Conservation (phyloP, 2,329 filamentous ascomycete genomes). For the Ophiosphaerella korrae region DNA sequence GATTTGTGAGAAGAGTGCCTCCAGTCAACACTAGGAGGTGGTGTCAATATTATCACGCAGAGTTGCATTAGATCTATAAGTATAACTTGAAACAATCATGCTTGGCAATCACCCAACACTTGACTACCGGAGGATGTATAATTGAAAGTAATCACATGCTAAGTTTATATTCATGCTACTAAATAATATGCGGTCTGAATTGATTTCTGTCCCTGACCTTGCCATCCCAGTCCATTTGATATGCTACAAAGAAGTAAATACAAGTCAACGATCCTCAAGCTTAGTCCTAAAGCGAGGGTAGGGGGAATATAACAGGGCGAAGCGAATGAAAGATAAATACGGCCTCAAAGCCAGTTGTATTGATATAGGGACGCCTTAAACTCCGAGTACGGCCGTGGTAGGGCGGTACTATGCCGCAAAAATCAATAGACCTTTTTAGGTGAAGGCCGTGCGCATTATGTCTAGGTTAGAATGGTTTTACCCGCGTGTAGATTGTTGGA, state of each 20-base stretch:
- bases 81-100: too few relatives aligned
- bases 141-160: not conserved
- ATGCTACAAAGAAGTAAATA: too few relatives aligned
- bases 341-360: not conserved
- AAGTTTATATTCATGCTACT: not conserved
- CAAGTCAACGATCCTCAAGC: too few relatives aligned
- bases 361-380: not conserved
- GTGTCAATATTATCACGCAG: too few relatives aligned
- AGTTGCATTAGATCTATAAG: too few relatives aligned
- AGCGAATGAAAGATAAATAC: conserved; percentile 1
- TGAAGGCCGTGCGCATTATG: not conserved
- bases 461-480: not conserved
- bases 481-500: too few relatives aligned
- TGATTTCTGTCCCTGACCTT: too few relatives aligned
- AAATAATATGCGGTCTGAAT: too few relatives aligned
- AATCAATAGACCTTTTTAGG: not conserved
- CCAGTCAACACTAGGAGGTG: not conserved
- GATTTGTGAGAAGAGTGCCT: conserved; percentile 61
- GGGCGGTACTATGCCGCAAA: conserved; percentile 5
- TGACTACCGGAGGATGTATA: too few relatives aligned
- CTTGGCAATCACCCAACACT: too few relatives aligned
- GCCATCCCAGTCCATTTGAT: too few relatives aligned
- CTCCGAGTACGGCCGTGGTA: conserved; percentile 2
- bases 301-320: conserved; percentile 2
- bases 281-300: not conserved